Evolutionary conservation across 352 stramenopile genomes (phyloP), one percentile per base, ranked within the genome.

Genomic region (Globisporangium spiculum): DNA sequence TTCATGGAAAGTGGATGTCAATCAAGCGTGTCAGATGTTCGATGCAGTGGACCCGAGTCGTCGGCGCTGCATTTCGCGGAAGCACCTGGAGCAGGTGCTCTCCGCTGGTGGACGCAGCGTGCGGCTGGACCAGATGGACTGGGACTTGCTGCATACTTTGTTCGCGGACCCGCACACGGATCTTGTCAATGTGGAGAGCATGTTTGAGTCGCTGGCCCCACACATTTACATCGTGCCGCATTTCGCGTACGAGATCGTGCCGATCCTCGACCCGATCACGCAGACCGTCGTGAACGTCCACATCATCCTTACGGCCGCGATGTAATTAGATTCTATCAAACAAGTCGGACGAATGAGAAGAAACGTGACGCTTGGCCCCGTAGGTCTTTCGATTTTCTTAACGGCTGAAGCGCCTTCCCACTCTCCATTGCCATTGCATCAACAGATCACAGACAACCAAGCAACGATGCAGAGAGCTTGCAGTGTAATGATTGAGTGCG

Each of bases 271-370:
- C 48, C 52, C 74, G 0, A 68, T 91, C 26, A 89, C 81, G 60
- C 79, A 90, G 59, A 75, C 75, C 0, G 77, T 91, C 26, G 71
- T 88, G 8, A 79, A 69, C 50, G 72, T 90, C 18, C 83, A 91
- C 54, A 63, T 89, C 10, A 60, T 91, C 26, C 69, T 86, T 36
- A 78, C 67, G 0, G 67, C 71, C n/a, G 56, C 22, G 3, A 22
- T 50, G 56, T 62, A 12, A 62, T 50, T 10, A 20, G 5, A 1
- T 48, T 50, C n/a, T n/a, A 16, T 32, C 32, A 50, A 24, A 22
- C n/a, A 48, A 48, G 14, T 44, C 36, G 12, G 10, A 14, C 5
- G 36, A 12, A 44, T 44, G 38, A 48, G 18, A 16, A 48, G 38
- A 48, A 48, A 48, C 14, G 12, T 48, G 14, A 44, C 38, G 14